phyloP scores from a whole-genome alignment of 768 basidiomycete genomes.

The Lactarius hatsudake region DNA sequence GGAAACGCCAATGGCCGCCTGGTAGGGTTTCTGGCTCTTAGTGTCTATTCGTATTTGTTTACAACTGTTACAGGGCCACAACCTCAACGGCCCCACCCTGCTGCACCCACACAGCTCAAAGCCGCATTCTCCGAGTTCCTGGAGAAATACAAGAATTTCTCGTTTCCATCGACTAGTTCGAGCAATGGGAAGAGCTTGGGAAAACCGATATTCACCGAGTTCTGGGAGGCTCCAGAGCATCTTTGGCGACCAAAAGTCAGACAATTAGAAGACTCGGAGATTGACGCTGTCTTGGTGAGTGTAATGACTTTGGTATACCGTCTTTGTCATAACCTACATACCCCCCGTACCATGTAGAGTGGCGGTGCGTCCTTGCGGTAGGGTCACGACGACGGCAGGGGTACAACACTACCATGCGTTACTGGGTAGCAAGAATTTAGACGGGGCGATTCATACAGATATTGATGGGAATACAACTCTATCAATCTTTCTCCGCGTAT shows the following conservation, averaged over 20 bases:
- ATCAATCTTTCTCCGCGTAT: slow-evolving; percentile 86
- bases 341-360: slow-evolving; percentile 41
- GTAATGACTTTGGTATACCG: slow-evolving; percentile 29
- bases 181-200: slow-evolving; percentile 1
- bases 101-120: slow-evolving; percentile 61
- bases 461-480: slow-evolving; percentile 14
- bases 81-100: slow-evolving; percentile 57
- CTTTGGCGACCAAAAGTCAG: slow-evolving; percentile 53
- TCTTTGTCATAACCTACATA: neutral
- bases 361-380: slow-evolving; percentile 61
- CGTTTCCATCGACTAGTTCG: neutral
- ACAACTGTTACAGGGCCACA: slow-evolving; percentile 33
- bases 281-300: slow-evolving; percentile 61
- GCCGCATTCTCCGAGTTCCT: slow-evolving; percentile 47
- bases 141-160: slow-evolving; percentile 34
- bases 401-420: neutral
- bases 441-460: slow-evolving; percentile 2
- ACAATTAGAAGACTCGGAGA: slow-evolving; percentile 54
- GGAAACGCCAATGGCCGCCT: slow-evolving; percentile 28
- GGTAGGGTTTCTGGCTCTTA: slow-evolving; percentile 1
- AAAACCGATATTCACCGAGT: slow-evolving; percentile 39
- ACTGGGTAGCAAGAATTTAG: neutral
- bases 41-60: neutral
- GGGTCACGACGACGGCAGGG: neutral
- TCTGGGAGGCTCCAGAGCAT: slow-evolving; percentile 66